Base-by-base conservation (phyloP, 208 protist species). In the Plasmodiophora brassicae region DNA sequence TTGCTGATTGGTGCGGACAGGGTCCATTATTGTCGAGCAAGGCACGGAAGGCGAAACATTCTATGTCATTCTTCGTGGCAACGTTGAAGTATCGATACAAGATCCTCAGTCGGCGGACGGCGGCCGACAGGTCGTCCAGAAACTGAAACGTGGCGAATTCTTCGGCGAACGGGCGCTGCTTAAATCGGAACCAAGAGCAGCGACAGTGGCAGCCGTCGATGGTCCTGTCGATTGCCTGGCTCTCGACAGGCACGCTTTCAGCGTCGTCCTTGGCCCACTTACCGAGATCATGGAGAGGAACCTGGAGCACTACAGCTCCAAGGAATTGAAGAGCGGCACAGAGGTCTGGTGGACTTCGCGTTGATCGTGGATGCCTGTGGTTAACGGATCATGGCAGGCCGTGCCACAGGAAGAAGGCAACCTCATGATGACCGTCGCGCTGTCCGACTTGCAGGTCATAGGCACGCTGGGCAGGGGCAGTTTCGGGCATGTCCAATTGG, bases 401-500 rank as follows among this genome's bases (percentile, higher is more conserved):
- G n/a, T n/a, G n/a, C n/a, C n/a, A 57, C 50, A 28, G 50, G 14
- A 57, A 14, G 50, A 28, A 25, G 50, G 25, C 20, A 57, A 25
- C 50, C 50, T 25, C 25, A 28, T 57, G 50, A 57, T 57, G 50
- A 25, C 14, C 20, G 50, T 84, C 22, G 25, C 10, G 38, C 20
- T 84, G 32, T 84, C 71, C 20, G 71, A 84, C 71, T 43, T 84
- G 71, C 38, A 32, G 22, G 71, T 84, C 20, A 84, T 84, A 28
- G 71, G 71, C 14, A 84, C 71, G 20, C 71, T 84, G 20, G 71
- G 71, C 32, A 84, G 71, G 32, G 85, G 85, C 46, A 41, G 45
- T 39, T 88, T 88, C 65, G 85, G 85, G 25, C 85, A 88, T 44
- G 85, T 88, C 8, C 85, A 88, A 44, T 44, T 88, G 22, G 85